Evolutionary conservation across 352 stramenopile species (phyloP), one percentile per base, ranked within the genome.

Genomic region (Phytophthora podocarpi): DNA sequence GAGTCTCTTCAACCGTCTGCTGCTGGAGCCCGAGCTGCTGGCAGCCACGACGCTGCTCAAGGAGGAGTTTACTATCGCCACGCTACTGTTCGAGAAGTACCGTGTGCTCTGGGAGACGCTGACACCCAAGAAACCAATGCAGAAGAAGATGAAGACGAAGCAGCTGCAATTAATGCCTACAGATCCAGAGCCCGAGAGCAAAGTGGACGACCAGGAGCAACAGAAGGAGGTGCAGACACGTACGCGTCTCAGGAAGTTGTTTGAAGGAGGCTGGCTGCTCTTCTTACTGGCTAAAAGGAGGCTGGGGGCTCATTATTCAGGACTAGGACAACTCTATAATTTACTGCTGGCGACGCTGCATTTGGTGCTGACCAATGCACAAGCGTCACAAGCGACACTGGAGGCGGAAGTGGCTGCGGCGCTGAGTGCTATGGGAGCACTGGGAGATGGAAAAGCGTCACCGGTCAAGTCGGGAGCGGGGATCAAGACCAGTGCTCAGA

Each of bases 71-170:
- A 91, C 82, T 5, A 63, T 93, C 39, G 76, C 72, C 2, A 82
- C 80, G 2, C 64, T 94, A 49, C 52, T 94, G 11, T 94, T 90
- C 47, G 78, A 89, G 39, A 96, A 94, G 64, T 94, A 84, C 58
- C 73, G 80, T 6, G 45, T 79, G 42, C 59, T 93, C 26, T 94
- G 80, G 82, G 73, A 70, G 24, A 67, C 67, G 15, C 47, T 89
- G 32, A 62, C 48, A 46, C 36, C 55, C 47, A 78, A 54, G 40
- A 64, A 36, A 21, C 20, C 24, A 15, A 30, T 16, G 5, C 42
- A 45, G 15, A 7, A 26, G 35, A 15, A 60, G n/a, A n/a, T n/a
- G n/a, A n/a, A n/a, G n/a, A n/a, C n/a, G n/a, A n/a, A 51, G 13
- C 21, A 37, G 21, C 18, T n/a, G n/a, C 13, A 32, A 16, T 34